Base-by-base conservation (phyloP, 108 stramenopile genomes). In the Cyclotella distinguenda region DNA sequence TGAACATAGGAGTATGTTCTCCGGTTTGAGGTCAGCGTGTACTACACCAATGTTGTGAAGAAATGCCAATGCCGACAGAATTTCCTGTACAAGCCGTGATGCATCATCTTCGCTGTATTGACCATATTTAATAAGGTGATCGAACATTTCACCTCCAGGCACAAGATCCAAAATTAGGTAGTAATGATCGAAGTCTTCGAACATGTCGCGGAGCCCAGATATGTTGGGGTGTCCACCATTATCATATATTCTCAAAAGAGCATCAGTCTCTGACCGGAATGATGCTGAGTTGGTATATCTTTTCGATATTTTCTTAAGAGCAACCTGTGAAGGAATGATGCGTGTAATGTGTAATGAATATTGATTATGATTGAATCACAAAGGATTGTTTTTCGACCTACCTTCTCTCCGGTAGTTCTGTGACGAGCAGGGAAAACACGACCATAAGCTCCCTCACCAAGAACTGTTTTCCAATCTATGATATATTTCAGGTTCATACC, bases 361-460 rank as follows among this genome's bases (percentile, higher is more conserved):
- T 18, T 5, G 19, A 12, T 18, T 6, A 46, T 5, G 19, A 16
- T 12, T 46, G 45, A 46, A 16, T 18, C 15, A 46, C 15, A 9
- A 10, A 50, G 2, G 11, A 25, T 5, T n/a, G 15, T 36, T 53
- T 36, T 1, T 23, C 39, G 8, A 23, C 64, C 42, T 44, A 81
- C 82, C 79, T 89, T 86, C 73, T 85, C 85, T 35, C 85, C 90
- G 1, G 87, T 86, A 28, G 70, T 31, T 22, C 64, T 73, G 25
- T 84, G 46, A 49, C 81, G 64, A 8, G 86, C 90, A 7, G 84
- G 86, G 82, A 89, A 73, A 12, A 93, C 91, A 6, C 68, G 64
- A 6, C 91, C 91, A 67, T 86, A 93, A 0, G 91, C 84, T 11
- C 91, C 91, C 58, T 93, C 91, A 55, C 91, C 91, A 3, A 93